phyloP scores from a whole-genome alignment of 164 flowering plant species.

The Magnolia changhungtana region DNA sequence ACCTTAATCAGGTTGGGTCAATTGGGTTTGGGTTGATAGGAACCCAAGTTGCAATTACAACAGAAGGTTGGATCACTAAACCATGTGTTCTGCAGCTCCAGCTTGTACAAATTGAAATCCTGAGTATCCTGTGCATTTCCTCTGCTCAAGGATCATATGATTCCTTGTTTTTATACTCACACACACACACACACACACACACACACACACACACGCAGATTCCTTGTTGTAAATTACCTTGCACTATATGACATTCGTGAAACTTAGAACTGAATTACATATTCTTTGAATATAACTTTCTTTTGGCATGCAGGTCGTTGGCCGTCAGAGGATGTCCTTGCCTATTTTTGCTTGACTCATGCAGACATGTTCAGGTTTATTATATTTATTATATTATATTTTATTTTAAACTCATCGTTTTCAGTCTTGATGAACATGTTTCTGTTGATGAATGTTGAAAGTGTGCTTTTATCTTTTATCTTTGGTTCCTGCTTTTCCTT shows the following conservation, averaged over 20 bases:
- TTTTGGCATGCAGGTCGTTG: conserved; percentile 56
- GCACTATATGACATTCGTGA: too few relatives aligned
- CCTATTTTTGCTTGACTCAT: conserved; percentile 71
- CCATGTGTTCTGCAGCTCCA: too few relatives aligned
- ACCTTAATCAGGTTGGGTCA: too few relatives aligned
- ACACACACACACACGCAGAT: too few relatives aligned
- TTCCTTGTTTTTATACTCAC: too few relatives aligned
- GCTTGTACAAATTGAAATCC: neutral
- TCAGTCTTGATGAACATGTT: neutral
- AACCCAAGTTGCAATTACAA: too few relatives aligned
- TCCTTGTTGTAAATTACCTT: too few relatives aligned
- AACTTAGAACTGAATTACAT: neutral
- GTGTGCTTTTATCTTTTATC: neutral
- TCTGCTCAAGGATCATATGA: too few relatives aligned
- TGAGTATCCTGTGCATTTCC: neutral
- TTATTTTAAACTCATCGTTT: neutral
- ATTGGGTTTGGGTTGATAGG: too few relatives aligned
- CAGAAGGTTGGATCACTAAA: too few relatives aligned
- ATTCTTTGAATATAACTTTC: neutral
- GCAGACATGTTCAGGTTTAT: conserved; percentile 68
- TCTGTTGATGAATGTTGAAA: neutral
- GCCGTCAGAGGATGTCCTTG: conserved; percentile 96
- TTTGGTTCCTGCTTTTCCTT: neutral
- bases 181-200: too few relatives aligned
- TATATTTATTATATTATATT: too few relatives aligned